Base-by-base conservation (phyloP, 805 yeast genomes). In the Priceomyces medius region DNA sequence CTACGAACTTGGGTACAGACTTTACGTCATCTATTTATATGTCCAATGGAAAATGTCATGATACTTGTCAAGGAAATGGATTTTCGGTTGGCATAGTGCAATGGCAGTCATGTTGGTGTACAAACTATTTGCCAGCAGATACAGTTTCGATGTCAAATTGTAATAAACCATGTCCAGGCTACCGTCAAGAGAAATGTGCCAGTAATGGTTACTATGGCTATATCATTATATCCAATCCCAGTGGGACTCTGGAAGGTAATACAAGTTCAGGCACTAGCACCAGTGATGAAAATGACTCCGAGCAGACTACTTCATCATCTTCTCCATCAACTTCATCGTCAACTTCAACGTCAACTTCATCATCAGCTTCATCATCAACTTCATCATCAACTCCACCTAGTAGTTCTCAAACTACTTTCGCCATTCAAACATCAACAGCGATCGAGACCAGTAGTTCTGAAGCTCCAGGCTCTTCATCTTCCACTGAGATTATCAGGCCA, bases 61-160 rank as follows among this genome's bases (percentile, higher is more conserved):
- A 61, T 34, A 56, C 63, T 16, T 82, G 88, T 53, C 13, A 41
- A 1, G 47, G 42, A 7, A 40, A 47, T n/a, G 76, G 75, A 6
- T 73, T 64, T 46, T 68, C 77, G 7, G 78, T 70, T 43, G 88
- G 80, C 13, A 71, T 82, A 31, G 59, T 81, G 27, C 79, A 67
- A 48, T 69, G 66, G n/a, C 46, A 61, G 28, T 28, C 63, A 35
- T 82, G 88, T 56, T 83, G 84, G 83, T 82, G 88, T 54, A 71
- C 85, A 4, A 71, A 81, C 51, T 46, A 52, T 7, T 58, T 71
- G 16, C 87, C 88, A 0, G 64, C 53, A 1, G 48, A 55, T 13
- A 66, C 80, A 0, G 65, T 64, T 0, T 46, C 52, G 20, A 29
- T 64, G 8, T 41, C 54, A n/a, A 46, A 61, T 20, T 76, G 81